phyloP scores from a whole-genome alignment of 106 monocot species.

The Dioscorea alata region DNA sequence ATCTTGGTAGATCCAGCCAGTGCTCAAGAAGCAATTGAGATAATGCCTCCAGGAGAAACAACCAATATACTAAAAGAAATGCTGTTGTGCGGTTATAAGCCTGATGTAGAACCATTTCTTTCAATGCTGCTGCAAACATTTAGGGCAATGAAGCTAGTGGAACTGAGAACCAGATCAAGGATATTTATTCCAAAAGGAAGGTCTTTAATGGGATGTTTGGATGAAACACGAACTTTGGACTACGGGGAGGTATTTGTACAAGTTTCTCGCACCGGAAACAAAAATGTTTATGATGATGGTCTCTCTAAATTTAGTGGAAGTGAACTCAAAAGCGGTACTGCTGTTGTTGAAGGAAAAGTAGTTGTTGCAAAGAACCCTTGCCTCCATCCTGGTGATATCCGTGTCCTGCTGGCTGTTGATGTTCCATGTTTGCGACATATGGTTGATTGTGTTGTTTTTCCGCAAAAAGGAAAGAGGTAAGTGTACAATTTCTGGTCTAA shows the following conservation, averaged over 20 bases:
- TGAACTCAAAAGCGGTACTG: constrained; percentile 11
- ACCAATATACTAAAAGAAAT: constrained; percentile 59
- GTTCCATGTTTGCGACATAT: constrained; percentile 73
- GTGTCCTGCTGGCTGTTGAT: constrained; percentile 62
- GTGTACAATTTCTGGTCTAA: neutral
- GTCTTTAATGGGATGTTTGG: constrained; percentile 92
- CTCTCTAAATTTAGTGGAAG: constrained; percentile 4
- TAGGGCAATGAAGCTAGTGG: constrained; percentile 58
- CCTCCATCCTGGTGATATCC: constrained; percentile 91
- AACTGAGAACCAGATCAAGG: constrained; percentile 76
- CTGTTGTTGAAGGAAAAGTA: constrained; percentile 54
- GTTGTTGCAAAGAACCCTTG: constrained; percentile 93
- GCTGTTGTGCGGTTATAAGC: constrained; percentile 40
- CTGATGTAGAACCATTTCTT: constrained; percentile 64
- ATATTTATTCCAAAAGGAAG: constrained; percentile 81
- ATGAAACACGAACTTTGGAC: constrained; percentile 65
- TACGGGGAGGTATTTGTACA: constrained; percentile 90
- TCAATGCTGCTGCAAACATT: constrained; percentile 68
- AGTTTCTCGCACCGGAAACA: constrained; percentile 30
- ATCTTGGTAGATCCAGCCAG: constrained; percentile 45
- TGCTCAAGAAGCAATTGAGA: constrained; percentile 51
- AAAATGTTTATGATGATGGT: constrained; percentile 15
- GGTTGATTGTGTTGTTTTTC: constrained; percentile 92
- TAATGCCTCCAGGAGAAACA: constrained; percentile 63
- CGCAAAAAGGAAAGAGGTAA: constrained; percentile 78